Base-by-base conservation (phyloP, 495 filamentous ascomycete species). In the Xylona heveae region DNA sequence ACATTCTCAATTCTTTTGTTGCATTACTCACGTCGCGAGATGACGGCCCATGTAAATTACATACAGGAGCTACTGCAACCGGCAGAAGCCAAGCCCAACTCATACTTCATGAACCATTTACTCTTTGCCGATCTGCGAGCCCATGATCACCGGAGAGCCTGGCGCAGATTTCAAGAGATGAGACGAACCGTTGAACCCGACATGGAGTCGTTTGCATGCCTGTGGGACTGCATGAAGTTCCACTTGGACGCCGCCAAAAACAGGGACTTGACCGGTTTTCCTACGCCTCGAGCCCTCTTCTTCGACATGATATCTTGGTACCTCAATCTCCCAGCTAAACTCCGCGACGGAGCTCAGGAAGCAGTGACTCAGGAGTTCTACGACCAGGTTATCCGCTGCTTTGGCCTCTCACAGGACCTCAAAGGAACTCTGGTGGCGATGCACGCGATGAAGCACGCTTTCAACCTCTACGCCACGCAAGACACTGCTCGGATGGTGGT, bases 1-100 rank as follows among this genome's bases (percentile, higher is more conserved):
- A 85, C 78, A 0, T 82, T 82, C 40, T 74, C 65, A 0, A 55
- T 85, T 14, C 63, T 85, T 19, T 65, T 80, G 15, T 61, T 74
- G 24, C 68, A 78, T 38, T 82, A 81, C 44, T 64, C 60, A 29
- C 59, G 64, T 29, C 62, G 74, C 24, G 51, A 64, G 9, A 60
- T 70, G 17, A 57, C 66, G 31, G 47, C 54, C 4, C 59, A 62
- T 41, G 55, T 75, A 32, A 44, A 61, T 29, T 54, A 68, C 24
- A 50, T 84, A 7, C 64, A 64, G 41, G 51, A 61, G 21, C 59
- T 57, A 14, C 61, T 81, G 26, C 43, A 51, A 20, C 45, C 62
- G 25, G 61, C 72, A 10, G 64, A 71, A 29, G 65, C 83, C 34
- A 52, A 52, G 14, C 63, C 74, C 5, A 71, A 74, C 36, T 67